Evolutionary conservation across 1,139 yeast species (phyloP).

Genomic region (Scheffersomyces quercinus): DNA sequence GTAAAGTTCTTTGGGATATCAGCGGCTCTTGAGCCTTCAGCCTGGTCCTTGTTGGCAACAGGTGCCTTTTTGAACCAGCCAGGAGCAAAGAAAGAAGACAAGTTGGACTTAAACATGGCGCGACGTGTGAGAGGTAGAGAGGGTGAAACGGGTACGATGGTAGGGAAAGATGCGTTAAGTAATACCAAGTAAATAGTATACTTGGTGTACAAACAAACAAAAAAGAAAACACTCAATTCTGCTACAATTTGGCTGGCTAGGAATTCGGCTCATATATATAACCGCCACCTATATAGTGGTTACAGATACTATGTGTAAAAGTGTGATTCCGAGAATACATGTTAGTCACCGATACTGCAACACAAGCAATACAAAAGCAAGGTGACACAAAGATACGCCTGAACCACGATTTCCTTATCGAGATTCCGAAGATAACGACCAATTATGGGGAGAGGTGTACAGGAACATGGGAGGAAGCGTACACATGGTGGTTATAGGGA

Average conservation of each 20-base stretch:
- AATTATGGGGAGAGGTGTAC: not conserved
- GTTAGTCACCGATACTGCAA: too few relatives aligned
- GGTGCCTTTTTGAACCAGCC: slow-evolving; percentile 21
- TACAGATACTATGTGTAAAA: too few relatives aligned
- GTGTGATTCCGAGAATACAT: too few relatives aligned
- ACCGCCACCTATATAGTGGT: too few relatives aligned
- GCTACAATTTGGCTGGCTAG: too few relatives aligned
- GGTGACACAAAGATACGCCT: too few relatives aligned
- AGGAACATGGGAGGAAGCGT: too few relatives aligned
- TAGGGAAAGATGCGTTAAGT: too few relatives aligned
- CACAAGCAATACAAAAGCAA: not conserved
- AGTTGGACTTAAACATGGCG: slow-evolving; percentile 21
- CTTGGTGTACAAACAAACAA: not conserved
- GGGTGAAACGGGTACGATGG: too few relatives aligned
- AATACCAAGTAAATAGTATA: not conserved
- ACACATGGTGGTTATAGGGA: too few relatives aligned
- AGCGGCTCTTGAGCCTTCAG: slow-evolving; percentile 7
- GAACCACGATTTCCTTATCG: not conserved
- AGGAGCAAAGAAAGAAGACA: slow-evolving; percentile 12
- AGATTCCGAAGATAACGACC: not conserved
- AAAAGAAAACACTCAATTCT: not conserved
- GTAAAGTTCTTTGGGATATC: slow-evolving; percentile 31
- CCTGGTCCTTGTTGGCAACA: slow-evolving; percentile 2
- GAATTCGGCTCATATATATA: too few relatives aligned
- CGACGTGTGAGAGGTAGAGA: not conserved